Conservation (phyloP, 164 flowering plant genomes). For the Houttuynia cordata region DNA sequence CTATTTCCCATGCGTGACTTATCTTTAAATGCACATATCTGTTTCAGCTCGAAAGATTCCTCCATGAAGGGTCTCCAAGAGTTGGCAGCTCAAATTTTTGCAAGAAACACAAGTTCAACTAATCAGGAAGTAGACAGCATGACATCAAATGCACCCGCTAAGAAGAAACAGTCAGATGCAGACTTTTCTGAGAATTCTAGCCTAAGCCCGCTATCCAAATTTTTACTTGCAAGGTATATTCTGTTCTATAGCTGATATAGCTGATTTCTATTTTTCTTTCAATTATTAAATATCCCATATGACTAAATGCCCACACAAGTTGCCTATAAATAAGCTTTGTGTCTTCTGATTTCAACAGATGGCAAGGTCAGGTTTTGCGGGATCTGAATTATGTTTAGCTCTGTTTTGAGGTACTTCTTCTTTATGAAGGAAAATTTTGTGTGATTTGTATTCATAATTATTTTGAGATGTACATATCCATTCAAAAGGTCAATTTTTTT, state of each 20-base stretch:
- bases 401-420: conserved; percentile 3
- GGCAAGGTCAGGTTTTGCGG: conserved; percentile 69
- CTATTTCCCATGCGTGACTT: neutral
- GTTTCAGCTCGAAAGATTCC: conserved; percentile 64
- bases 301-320: neutral
- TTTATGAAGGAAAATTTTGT: conserved; percentile 4
- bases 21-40: neutral
- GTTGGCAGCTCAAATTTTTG: conserved; percentile 44
- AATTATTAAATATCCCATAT: neutral
- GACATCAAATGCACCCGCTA: conserved; percentile 29
- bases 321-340: neutral
- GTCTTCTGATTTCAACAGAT: conserved; percentile 39
- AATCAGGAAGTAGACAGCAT: conserved; percentile 20
- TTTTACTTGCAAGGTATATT: conserved; percentile 69
- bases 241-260: conserved; percentile 12
- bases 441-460: conserved; percentile 23
- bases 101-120: conserved; percentile 21
- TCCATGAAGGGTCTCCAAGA: conserved; percentile 71
- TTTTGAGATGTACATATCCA: conserved; percentile 32
- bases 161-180: conserved; percentile 40
- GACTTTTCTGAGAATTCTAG: conserved; percentile 46
- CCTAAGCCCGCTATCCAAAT: conserved; percentile 78
- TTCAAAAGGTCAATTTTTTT: neutral
- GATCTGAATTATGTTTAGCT: conserved; percentile 44
- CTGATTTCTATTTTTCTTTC: no score